Conservation (phyloP, 495 filamentous ascomycete genomes). For the Penicillium paxilli region DNA sequence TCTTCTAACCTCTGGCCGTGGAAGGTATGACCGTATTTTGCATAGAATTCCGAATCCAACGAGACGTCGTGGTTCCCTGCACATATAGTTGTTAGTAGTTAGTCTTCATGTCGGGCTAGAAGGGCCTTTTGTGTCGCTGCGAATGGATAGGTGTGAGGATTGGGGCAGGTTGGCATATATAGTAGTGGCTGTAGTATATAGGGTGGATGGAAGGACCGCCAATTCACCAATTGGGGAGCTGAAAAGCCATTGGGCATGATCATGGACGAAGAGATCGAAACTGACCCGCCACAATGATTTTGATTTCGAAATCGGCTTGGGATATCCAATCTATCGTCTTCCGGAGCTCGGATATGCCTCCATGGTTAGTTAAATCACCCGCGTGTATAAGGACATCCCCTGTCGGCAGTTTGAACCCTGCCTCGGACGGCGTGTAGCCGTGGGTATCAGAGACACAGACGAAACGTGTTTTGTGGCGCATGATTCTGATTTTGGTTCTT, state of each 20-base stretch:
- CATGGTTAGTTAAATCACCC: conserved; percentile 60
- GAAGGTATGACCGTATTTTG: conserved; percentile 54
- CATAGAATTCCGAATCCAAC: conserved; percentile 64
- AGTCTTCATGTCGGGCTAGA: not conserved
- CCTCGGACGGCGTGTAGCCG: conserved; percentile 51
- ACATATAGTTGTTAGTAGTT: not conserved
- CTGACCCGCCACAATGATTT: conserved; percentile 60
- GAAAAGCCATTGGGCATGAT: conserved; percentile 6
- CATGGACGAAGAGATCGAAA: conserved; percentile 3
- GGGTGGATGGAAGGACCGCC: not conserved
- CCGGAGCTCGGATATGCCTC: conserved; percentile 51
- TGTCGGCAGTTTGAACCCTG: conserved; percentile 53
- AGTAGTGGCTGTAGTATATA: not conserved
- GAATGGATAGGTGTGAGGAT: not conserved
- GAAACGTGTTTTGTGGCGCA: conserved; percentile 52
- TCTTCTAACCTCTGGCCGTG: conserved; percentile 62
- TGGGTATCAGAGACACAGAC: conserved; percentile 66
- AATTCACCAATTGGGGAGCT: not conserved
- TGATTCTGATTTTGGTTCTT: conserved; percentile 4
- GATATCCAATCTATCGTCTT: conserved; percentile 58
- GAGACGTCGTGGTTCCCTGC: conserved; percentile 81
- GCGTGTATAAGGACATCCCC: conserved; percentile 64
- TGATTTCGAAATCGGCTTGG: conserved; percentile 54
- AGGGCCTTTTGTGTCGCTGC: not conserved
- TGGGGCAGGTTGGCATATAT: too few relatives aligned